phyloP scores from a whole-genome alignment of 2,329 filamentous ascomycete genomes.

The Truncatella angustata region DNA sequence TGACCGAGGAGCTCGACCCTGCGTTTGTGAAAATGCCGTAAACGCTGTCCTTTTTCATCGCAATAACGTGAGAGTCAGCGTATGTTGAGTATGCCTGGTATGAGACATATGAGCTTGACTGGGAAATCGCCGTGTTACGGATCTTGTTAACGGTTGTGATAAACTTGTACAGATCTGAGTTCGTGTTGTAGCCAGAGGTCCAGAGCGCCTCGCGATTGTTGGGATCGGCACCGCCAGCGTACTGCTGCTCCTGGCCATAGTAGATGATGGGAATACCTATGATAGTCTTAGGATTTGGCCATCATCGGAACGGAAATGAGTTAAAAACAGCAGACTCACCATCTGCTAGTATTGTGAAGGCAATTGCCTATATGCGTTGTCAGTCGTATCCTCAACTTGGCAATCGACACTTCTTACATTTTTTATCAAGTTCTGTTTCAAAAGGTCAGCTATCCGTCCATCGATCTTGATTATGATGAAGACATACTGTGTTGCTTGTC shows the following conservation, averaged over 20 bases:
- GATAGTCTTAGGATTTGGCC: too few species aligned
- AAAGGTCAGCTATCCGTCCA: background rate
- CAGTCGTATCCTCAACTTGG: too few species aligned
- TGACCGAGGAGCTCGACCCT: conserved; percentile 32
- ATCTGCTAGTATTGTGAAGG: conserved; percentile 52
- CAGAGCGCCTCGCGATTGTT: conserved; percentile 49
- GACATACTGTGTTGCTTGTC: conserved; percentile 37
- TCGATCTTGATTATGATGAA: background rate
- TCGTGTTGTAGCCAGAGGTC: conserved; percentile 43
- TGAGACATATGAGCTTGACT: conserved; percentile 34
- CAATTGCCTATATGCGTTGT: conserved; percentile 39
- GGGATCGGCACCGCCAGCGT: conserved; percentile 38
- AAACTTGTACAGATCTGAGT: conserved; percentile 40
- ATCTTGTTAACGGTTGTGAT: conserved; percentile 48
- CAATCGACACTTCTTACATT: conserved; percentile 35
- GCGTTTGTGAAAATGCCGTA: conserved; percentile 40
- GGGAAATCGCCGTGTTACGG: conserved; percentile 40
- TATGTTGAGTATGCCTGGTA: conserved; percentile 37
- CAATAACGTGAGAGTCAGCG: conserved; percentile 39
- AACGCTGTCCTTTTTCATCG: conserved; percentile 43
- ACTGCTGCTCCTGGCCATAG: conserved; percentile 57
- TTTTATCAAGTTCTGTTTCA: conserved; percentile 39
- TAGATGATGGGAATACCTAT: conserved; percentile 55
- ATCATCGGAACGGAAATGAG: too few species aligned
- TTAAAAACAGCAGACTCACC: conserved; percentile 18